Base-by-base conservation (phyloP, 441 rosid genomes). In the Sinapis alba region DNA sequence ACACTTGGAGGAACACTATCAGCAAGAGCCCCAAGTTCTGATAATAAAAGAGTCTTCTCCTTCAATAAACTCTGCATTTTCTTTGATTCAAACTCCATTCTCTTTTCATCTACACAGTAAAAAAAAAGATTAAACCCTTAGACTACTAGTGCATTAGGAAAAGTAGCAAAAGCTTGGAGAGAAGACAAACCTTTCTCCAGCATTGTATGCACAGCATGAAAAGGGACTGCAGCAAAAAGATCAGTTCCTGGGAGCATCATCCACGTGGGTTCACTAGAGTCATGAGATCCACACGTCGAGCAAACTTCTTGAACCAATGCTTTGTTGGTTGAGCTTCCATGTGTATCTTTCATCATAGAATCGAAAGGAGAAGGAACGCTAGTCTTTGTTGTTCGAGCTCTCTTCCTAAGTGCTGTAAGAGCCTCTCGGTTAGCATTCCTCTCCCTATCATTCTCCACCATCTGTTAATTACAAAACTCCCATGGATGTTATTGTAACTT, bases 381-480 rank as follows among this genome's bases (percentile, higher is more conserved):
- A 58, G 90, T 84, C 82, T 82, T 93, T n/a, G 97, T 91, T 6
- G 97, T 90, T 65, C 84, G 79, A 73, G 97, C 95, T 75, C 76
- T 88, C 86, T 80, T 90, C 85, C 97, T 79, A 36, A 91, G 79
- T 5, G 95, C 95, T 1, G 97, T 90, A 26, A 91, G 87, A 13
- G 95, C 95, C 81, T 87, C 98, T 75, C 98, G 72, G 70, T 85
- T 89, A 5, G 90, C 93, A 75, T 93, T 91, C 77, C 97, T 87
- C 58, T 84, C 51, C 78, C 80, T 87, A 78, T 91, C 97, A 74
- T 83, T 90, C 74, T 91, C 96, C 71, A 91, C 86, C 65, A 84
- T 79, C 96, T 61, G 13, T 50, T 95, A 75, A 75, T 79, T 6
- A 65, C 43, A 70, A 65, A 58, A 59, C 41, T 59, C 7, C 1